These are phyloP conservation scores for Mortierella claussenii DNA, from an alignment of 192 early-diverging fungal species.

Conservation along the genomic window DNA sequence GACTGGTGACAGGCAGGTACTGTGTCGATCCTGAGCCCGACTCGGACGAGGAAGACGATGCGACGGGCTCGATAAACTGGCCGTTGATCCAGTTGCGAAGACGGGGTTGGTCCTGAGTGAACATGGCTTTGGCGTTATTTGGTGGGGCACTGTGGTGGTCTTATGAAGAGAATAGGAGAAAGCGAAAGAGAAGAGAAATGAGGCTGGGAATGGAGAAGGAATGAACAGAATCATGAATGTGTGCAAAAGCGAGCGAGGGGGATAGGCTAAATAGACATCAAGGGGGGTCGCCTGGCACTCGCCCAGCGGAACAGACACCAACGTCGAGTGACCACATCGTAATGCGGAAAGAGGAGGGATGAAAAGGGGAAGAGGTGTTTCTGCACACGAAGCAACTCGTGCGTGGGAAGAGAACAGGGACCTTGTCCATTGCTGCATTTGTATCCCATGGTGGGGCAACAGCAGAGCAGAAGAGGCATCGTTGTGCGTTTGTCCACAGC, in stretches of 20 bases:
- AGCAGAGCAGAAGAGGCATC: too few species aligned
- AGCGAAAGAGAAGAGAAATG: conserved; percentile 2
- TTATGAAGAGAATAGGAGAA: neutral
- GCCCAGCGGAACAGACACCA: too few species aligned
- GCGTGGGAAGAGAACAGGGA: too few species aligned
- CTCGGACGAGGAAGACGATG: conserved; percentile 1
- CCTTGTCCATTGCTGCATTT: too few species aligned
- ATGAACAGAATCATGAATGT: neutral
- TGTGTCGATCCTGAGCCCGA: neutral
- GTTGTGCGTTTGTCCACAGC: too few species aligned
- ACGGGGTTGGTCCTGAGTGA: conserved; percentile 40
- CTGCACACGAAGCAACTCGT: too few species aligned
- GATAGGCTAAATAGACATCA: neutral
- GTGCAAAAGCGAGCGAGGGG: neutral
- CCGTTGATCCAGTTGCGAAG: conserved; percentile 54
- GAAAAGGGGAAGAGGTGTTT: too few species aligned
- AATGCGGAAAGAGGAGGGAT: too few species aligned
- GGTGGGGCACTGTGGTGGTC: neutral
- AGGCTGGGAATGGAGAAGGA: neutral
- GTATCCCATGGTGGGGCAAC: too few species aligned
- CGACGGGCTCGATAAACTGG: conserved; percentile 35
- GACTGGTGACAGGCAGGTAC: conserved; percentile 70
- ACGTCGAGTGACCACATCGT: too few species aligned
- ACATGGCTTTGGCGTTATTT: conserved; percentile 22
- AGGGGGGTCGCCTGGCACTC: too few species aligned